These are phyloP conservation scores for Gliomastix tumulicola DNA, from an alignment of 2,329 filamentous ascomycete species.

Conservation along the genomic window DNA sequence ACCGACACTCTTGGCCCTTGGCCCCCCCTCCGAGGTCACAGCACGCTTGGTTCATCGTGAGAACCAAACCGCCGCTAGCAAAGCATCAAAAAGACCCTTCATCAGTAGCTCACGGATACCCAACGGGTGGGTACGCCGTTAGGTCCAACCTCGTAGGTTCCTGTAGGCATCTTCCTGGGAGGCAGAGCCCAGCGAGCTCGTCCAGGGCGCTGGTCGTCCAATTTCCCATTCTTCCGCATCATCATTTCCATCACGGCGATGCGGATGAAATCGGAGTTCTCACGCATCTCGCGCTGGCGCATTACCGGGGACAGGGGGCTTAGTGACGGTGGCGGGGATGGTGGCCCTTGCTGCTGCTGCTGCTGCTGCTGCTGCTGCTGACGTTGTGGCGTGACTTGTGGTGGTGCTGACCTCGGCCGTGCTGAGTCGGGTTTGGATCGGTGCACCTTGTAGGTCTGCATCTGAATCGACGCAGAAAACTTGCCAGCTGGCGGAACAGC, in stretches of 20 bases:
- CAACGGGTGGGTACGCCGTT: slow-evolving; percentile 5
- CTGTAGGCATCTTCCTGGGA: slow-evolving; percentile 39
- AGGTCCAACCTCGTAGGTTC: slow-evolving; percentile 4
- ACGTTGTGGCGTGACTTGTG: too few species aligned
- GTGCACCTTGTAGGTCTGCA: slow-evolving; percentile 63
- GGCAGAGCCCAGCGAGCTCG: slow-evolving; percentile 63
- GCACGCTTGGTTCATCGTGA: background rate
- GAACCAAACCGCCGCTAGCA: background rate
- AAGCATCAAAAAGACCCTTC: background rate
- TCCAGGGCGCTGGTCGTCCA: slow-evolving; percentile 59
- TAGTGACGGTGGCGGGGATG: background rate
- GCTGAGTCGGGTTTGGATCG: slow-evolving; percentile 32
- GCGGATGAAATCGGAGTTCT: slow-evolving; percentile 65
- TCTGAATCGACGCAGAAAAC: slow-evolving; percentile 63
- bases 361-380: slow-evolving; percentile 17
- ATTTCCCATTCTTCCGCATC: slow-evolving; percentile 60
- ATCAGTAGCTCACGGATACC: slow-evolving; percentile 3
- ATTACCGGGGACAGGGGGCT: slow-evolving; percentile 26
- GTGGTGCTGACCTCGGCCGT: slow-evolving; percentile 4
- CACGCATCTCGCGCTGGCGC: slow-evolving; percentile 60
- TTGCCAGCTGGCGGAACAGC: slow-evolving; percentile 23
- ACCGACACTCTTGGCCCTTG: background rate
- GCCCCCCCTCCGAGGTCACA: too few species aligned
- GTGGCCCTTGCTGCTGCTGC: slow-evolving; percentile 18
- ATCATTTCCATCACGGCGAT: slow-evolving; percentile 68